A percentile compares a stretch with the other conserved stretches of the same genome.
These are phyloP conservation scores for Ustilaginoidea virens DNA, from an alignment of 2,329 filamentous ascomycete genomes.

Conservation along the genomic window DNA sequence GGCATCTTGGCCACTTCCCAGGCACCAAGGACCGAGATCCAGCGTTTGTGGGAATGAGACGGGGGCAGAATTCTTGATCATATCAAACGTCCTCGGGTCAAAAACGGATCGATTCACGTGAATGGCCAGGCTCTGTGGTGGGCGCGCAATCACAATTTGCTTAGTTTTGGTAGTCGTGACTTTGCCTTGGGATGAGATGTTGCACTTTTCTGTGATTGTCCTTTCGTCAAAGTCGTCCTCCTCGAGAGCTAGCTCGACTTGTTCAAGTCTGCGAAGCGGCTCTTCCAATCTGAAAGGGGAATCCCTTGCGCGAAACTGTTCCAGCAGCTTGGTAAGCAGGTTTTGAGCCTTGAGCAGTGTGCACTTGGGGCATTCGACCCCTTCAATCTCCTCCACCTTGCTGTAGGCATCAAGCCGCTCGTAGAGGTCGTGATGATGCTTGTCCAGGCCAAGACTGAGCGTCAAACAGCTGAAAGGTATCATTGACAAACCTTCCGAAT, in stretches of 20 bases:
- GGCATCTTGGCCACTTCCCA: constrained; percentile 39
- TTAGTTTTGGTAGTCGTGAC: constrained; percentile 74
- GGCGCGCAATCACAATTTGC: constrained; percentile 70
- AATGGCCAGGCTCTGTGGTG: constrained; percentile 66
- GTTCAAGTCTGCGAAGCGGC: constrained; percentile 39
- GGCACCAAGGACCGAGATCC: constrained; percentile 71
- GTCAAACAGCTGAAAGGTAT: constrained; percentile 92
- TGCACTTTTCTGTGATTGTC: constrained; percentile 47
- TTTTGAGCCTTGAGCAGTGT: constrained; percentile 49
- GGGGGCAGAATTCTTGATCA: constrained; percentile 69
- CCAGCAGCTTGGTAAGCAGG: constrained; percentile 31
- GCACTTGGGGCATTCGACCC: constrained; percentile 84
- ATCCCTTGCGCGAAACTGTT: constrained; percentile 19
- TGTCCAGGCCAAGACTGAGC: constrained; percentile 55
- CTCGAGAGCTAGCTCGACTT: constrained; percentile 56
- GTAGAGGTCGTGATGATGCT: constrained; percentile 50
- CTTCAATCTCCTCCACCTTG: constrained; percentile 68
- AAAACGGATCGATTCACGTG: constrained; percentile 91
- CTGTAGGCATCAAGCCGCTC: constrained; percentile 77
- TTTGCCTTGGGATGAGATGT: constrained; percentile 49
- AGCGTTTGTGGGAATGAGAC: constrained; percentile 63
- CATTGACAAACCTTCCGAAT: constrained; percentile 75
- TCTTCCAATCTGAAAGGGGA: constrained; percentile 34
- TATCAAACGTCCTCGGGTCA: constrained; percentile 62
- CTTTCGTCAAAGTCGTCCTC: constrained; percentile 67